These are phyloP conservation scores for Inosperma sp. DNA, from an alignment of 768 basidiomycete genomes.

Conservation along the genomic window DNA sequence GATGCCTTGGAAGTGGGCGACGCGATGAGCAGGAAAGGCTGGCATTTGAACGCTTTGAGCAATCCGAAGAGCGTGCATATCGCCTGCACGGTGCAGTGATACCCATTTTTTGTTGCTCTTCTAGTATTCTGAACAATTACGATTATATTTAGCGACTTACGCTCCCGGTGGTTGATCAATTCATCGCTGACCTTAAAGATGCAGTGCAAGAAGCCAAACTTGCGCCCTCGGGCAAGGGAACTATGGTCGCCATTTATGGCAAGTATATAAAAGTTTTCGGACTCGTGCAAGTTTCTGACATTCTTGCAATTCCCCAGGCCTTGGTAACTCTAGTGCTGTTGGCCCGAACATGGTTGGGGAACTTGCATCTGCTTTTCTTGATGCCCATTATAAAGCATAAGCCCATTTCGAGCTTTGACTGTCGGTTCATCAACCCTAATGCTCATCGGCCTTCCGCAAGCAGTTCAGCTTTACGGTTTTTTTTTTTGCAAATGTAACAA, in stretches of 20 bases:
- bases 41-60: constrained; percentile 86
- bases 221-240: constrained; percentile 65
- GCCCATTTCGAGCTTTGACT: no score
- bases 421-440: no score
- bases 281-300: no score
- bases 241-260: constrained; percentile 93
- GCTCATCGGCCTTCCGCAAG: no score
- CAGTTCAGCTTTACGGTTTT: no score
- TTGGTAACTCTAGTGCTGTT: constrained; percentile 77
- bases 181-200: constrained; percentile 81
- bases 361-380: constrained; percentile 75
- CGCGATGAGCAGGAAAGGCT: constrained; percentile 77
- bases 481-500: no score
- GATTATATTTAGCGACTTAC: constrained; percentile 60
- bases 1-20: constrained; percentile 91
- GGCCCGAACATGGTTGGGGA: constrained; percentile 78
- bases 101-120: not conserved
- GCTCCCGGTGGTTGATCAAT: constrained; percentile 66
- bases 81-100: constrained; percentile 84
- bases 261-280: no score
- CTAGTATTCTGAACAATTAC: constrained; percentile 3
- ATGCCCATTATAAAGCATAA: constrained; percentile 78
- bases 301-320: constrained; percentile 57
- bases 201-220: constrained; percentile 67
- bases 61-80: constrained; percentile 86